Evolutionary conservation across 1,139 yeast genomes (phyloP).

Genomic region (Casaregolazyma suthepensis): DNA sequence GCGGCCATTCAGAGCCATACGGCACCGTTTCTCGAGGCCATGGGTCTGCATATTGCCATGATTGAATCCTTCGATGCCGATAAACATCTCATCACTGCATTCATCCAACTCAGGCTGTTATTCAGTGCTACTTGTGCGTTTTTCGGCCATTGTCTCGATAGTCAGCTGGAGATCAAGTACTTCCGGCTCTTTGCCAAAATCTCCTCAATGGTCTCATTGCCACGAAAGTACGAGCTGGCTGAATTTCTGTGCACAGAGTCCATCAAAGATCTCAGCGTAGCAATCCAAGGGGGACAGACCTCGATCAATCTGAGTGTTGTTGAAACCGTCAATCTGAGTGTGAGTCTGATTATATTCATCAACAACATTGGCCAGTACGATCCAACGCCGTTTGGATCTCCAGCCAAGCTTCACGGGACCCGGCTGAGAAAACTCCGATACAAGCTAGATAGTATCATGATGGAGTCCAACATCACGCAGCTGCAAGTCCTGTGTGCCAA

Average conservation of each 20-base stretch:
- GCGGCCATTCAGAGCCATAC: neutral
- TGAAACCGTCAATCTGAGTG: neutral
- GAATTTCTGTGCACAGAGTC: conserved; percentile 1
- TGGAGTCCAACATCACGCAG: neutral
- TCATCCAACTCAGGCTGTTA: conserved; percentile 2
- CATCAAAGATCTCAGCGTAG: neutral
- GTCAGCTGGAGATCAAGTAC: neutral
- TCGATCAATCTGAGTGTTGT: neutral
- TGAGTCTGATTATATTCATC: neutral
- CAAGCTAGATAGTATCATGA: neutral
- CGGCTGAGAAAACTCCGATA: neutral
- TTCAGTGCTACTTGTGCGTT: neutral
- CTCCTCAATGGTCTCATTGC: neutral
- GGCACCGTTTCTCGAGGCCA: neutral
- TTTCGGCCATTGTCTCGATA: neutral
- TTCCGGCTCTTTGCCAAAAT: neutral
- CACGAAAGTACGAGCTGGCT: neutral
- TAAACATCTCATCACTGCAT: neutral
- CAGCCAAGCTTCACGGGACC: neutral
- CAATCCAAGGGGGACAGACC: neutral
- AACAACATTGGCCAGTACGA: neutral
- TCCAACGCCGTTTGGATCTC: neutral
- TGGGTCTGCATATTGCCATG: neutral
- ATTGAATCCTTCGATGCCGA: neutral
- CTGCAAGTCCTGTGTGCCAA: neutral